Percentiles rank a stretch among this genome's conserved stretches.
These are phyloP conservation scores for Ilyonectria mors-panacis DNA, from an alignment of 2,329 filamentous ascomycete genomes.

Conservation along the genomic window DNA sequence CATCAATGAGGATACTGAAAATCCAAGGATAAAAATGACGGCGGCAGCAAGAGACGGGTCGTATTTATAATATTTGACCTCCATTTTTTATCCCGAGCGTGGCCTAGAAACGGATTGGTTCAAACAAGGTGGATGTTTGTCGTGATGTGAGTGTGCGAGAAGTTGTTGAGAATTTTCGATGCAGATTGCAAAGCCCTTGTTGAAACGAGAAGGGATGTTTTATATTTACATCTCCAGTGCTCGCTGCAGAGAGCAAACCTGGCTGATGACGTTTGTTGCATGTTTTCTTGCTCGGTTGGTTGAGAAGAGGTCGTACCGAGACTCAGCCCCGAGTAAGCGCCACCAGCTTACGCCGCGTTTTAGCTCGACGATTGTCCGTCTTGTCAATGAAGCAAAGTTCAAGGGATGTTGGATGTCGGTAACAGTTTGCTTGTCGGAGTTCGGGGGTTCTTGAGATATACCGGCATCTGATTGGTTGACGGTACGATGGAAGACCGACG, in stretches of 20 bases:
- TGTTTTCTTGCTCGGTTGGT: neutral
- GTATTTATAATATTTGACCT: constrained; percentile 9
- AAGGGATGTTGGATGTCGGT: neutral
- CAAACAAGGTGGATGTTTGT: neutral
- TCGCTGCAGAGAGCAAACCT: too few relatives aligned
- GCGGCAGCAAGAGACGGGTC: constrained; percentile 8
- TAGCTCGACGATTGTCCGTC: neutral
- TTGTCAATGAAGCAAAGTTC: neutral
- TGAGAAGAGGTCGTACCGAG: neutral
- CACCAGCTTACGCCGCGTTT: neutral
- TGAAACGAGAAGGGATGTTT: neutral
- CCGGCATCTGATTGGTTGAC: neutral
- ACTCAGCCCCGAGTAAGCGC: neutral
- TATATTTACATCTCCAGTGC: neutral
- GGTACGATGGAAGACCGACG: neutral
- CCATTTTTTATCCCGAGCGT: neutral
- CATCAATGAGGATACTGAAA: neutral
- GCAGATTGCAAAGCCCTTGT: neutral
- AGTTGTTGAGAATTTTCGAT: neutral
- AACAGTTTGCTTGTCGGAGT: neutral
- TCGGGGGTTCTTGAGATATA: neutral
- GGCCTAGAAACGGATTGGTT: neutral
- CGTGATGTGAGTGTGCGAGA: neutral
- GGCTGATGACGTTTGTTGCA: neutral
- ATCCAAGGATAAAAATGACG: constrained; percentile 10